Evolutionary conservation across 1,284 basidiomycete genomes (phyloP), one percentile per base, ranked within the genome.

Genomic region (Ceratorhiza oryzae-sativae): DNA sequence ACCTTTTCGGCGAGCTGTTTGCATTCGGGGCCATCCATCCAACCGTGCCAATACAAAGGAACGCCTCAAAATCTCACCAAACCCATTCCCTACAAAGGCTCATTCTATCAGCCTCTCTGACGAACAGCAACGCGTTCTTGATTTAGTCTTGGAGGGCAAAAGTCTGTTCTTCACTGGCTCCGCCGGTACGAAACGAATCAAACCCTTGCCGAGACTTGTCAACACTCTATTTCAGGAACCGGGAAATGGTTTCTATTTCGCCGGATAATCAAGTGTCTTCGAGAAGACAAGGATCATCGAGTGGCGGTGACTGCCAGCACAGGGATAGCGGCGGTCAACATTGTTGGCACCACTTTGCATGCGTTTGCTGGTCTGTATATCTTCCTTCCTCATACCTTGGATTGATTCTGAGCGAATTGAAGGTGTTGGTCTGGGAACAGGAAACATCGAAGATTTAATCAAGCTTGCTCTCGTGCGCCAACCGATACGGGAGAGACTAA

Each of bases 401-500:
- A n/a, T 34, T 12, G 13, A 20, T 20, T 56, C n/a, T 49, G 8
- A 56, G 36, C 12, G 12, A 15, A 13, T 45, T 18, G 49, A 12
- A 72, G 73, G 73, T 13, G 42, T 97, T 70, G 95, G 95, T 0
- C 81, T 98, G 0, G 97, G 92, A 0, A 83, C n/a, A n/a, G n/a
- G n/a, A n/a, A n/a, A n/a, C n/a, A n/a, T n/a, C n/a, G n/a, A n/a
- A n/a, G n/a, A n/a, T n/a, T n/a, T n/a, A n/a, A n/a, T n/a, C n/a
- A n/a, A n/a, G n/a, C n/a, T n/a, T n/a, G n/a, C n/a, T 87, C 12
- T 94, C 94, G 71, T 76, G 80, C 0, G 86, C 86, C 1, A 84
- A 90, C 36, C 83, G 86, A 10, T 10, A 18, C 12, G 32, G 1
- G 85, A 86, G 6, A 83, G 78, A 0, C 94, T 94, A 91, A 79